A percentile compares a stretch with the other conserved stretches of the same genome.
These are phyloP conservation scores for Hygrophoropsis aurantiaca DNA, from an alignment of 768 basidiomycete species.

Conservation along the genomic window DNA sequence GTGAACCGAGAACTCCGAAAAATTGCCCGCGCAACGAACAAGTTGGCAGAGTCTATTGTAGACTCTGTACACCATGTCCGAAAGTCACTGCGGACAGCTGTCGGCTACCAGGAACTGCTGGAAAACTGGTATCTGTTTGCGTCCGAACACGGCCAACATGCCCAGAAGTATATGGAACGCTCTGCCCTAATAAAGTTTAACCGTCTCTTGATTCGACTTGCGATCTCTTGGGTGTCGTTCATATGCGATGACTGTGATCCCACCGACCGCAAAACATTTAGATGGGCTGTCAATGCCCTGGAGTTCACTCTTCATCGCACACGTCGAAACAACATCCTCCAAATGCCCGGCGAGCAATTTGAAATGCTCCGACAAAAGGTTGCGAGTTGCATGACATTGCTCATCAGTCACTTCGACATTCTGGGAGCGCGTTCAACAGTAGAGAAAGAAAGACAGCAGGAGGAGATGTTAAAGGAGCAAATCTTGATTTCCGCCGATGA, in stretches of 20 bases:
- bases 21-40: constrained; percentile 85
- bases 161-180: constrained; percentile 84
- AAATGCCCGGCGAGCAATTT: constrained; percentile 87
- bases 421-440: constrained; percentile 87
- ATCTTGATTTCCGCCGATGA: constrained; percentile 46
- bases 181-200: constrained; percentile 72
- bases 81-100: constrained; percentile 55
- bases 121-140: constrained; percentile 96
- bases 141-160: constrained; percentile 93
- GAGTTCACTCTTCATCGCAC: constrained; percentile 91
- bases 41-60: constrained; percentile 90
- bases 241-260: constrained; percentile 98
- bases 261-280: constrained; percentile 92
- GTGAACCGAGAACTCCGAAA: constrained; percentile 90
- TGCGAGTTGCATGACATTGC: constrained; percentile 93
- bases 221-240: constrained; percentile 98
- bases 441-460: constrained; percentile 89
- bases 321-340: constrained; percentile 83
- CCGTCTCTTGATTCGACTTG: constrained; percentile 80
- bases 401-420: constrained; percentile 97
- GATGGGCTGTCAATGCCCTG: constrained; percentile 96
- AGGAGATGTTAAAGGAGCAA: constrained; percentile 58
- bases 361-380: constrained; percentile 88
- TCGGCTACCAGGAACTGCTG: constrained; percentile 78
- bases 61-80: constrained; percentile 89